Conservation (phyloP, 768 basidiomycete species). For the Lactarius tabidus region DNA sequence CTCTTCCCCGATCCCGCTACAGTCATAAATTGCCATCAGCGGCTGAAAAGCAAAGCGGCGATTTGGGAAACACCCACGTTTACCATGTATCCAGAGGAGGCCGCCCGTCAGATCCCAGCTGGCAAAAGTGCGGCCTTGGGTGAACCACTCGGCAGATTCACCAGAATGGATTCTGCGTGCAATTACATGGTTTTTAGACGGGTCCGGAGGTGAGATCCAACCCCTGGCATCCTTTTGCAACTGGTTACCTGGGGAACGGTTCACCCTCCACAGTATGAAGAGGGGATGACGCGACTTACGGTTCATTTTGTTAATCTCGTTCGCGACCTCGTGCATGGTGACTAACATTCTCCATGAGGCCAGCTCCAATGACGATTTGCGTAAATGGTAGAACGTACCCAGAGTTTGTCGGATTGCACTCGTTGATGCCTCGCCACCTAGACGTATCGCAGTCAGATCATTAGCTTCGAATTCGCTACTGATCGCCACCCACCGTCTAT, state of each 20-base stretch:
- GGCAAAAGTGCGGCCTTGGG: not conserved
- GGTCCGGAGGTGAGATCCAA: not conserved
- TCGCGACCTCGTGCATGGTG: not conserved
- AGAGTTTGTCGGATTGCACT: not conserved
- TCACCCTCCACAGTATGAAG: not conserved
- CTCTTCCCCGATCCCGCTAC: not conserved
- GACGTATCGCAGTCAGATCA: not conserved
- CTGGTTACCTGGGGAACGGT: not conserved
- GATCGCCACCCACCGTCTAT: not conserved
- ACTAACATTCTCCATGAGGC: not conserved
- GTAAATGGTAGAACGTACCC: not conserved
- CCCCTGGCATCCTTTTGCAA: not conserved
- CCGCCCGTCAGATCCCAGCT: not conserved
- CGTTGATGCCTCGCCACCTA: not conserved
- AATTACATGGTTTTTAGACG: not conserved
- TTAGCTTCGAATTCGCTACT: not conserved
- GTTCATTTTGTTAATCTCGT: slow-evolving; percentile 1
- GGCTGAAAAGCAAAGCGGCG: not conserved
- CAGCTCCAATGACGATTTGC: no score
- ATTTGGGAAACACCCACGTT: not conserved
- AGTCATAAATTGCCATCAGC: not conserved
- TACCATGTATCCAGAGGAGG: slow-evolving; percentile 14
- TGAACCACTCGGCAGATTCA: slow-evolving; percentile 6
- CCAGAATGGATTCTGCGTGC: not conserved
- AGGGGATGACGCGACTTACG: not conserved